Conservation (phyloP, 2,329 filamentous ascomycete species). For the Eurotiales sp. region DNA sequence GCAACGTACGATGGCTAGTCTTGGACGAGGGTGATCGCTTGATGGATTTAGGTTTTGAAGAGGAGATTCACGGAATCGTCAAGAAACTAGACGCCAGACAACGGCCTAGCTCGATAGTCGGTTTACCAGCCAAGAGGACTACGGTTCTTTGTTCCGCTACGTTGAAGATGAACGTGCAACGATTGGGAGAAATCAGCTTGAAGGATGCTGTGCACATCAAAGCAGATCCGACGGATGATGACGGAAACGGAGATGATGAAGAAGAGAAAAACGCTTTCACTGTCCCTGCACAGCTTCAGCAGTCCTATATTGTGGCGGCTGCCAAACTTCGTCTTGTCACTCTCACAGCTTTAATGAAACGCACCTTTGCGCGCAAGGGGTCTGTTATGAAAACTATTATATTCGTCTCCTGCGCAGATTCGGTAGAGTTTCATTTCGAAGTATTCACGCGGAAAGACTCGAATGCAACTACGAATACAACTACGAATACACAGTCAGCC, state of each 20-base stretch:
- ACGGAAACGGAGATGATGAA: conserved; percentile 49
- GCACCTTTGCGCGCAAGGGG: conserved; percentile 81
- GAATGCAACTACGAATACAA: conserved; percentile 19
- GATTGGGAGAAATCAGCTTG: conserved; percentile 88
- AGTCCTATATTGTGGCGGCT: conserved; percentile 81
- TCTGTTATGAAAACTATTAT: conserved; percentile 96
- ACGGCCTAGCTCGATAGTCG: conserved; percentile 59
- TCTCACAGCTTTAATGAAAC: conserved; percentile 76
- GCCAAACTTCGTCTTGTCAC: conserved; percentile 89
- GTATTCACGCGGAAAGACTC: conserved; percentile 56
- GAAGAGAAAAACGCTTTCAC: conserved; percentile 61
- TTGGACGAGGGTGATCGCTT: conserved; percentile 95
- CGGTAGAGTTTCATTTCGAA: conserved; percentile 94
- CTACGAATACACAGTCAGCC: conserved; percentile 22
- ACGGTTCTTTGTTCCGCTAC: conserved; percentile 95
- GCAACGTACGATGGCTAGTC: conserved; percentile 87
- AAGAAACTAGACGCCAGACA: conserved; percentile 67
- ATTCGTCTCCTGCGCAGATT: conserved; percentile 95
- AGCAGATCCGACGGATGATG: conserved; percentile 56
- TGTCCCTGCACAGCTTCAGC: conserved; percentile 89
- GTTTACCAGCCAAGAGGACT: conserved; percentile 67
- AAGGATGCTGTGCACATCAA: conserved; percentile 88
- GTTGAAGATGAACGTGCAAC: conserved; percentile 96
- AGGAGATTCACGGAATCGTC: conserved; percentile 86
- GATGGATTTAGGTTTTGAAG: conserved; percentile 97